Conservation (phyloP, 305 asterid species). For the Fraxinus angustifolia region DNA sequence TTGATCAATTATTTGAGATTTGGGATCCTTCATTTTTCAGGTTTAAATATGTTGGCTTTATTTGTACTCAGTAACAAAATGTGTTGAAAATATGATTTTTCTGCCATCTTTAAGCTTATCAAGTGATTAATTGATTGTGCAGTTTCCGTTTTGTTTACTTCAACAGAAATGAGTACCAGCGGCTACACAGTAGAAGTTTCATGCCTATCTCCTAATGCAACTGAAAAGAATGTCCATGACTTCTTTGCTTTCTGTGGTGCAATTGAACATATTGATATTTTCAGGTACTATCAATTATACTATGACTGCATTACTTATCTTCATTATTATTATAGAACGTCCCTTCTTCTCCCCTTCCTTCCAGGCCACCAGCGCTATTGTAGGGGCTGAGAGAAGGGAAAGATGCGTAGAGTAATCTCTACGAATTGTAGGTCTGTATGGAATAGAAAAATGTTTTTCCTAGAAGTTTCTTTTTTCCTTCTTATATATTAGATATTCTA, state of each 20-base stretch:
- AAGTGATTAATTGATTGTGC: not conserved
- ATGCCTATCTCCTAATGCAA: conserved; percentile 57
- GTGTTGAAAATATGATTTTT: not conserved
- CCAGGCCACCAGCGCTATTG: not conserved
- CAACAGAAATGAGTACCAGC: not conserved
- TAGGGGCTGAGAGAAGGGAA: not conserved
- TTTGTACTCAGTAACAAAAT: not conserved
- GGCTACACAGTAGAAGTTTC: not conserved
- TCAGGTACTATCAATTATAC: conserved; percentile 47
- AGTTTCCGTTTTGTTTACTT: not conserved
- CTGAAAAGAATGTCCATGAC: conserved; percentile 76
- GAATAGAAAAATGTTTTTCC: not conserved
- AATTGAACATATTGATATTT: conserved; percentile 79
- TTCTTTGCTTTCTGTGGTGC: conserved; percentile 87
- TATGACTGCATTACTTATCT: not conserved
- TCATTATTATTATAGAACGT: not conserved
- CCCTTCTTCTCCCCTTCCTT: not conserved
- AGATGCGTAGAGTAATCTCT: not conserved
- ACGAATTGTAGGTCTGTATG: not conserved
- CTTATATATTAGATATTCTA: not conserved
- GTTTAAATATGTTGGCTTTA: not conserved
- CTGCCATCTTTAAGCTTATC: not conserved
- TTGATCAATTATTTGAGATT: conserved; percentile 4
- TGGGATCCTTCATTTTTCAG: not conserved
- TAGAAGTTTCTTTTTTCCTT: not conserved